Conservation (phyloP, 257 asterid species). For the Solanum infundibuliforme region DNA sequence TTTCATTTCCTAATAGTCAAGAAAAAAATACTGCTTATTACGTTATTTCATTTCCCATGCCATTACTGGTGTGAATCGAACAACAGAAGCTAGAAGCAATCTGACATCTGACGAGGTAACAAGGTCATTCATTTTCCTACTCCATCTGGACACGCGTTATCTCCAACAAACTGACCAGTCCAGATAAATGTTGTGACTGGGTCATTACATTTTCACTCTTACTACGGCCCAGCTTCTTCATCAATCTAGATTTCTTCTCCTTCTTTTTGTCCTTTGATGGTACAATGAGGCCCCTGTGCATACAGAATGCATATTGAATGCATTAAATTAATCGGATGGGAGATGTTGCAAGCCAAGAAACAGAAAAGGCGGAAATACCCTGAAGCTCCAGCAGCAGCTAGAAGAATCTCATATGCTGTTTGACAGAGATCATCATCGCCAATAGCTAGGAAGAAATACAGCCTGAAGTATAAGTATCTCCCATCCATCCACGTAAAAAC, state of each 20-base stretch:
- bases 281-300: constrained; percentile 82
- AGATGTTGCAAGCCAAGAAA: not conserved
- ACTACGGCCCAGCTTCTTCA: constrained; percentile 86
- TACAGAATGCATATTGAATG: constrained; percentile 11
- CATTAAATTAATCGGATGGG: not conserved
- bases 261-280: constrained; percentile 88
- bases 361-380: constrained; percentile 41
- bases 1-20: too few relatives aligned
- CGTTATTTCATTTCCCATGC: not conserved
- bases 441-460: constrained; percentile 42
- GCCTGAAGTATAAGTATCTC: not conserved
- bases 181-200: constrained; percentile 57
- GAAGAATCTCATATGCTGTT: constrained; percentile 87
- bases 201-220: constrained; percentile 46
- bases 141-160: constrained; percentile 98
- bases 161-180: constrained; percentile 83
- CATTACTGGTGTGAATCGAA: not conserved
- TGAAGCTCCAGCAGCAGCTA: constrained; percentile 96
- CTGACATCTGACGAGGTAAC: not conserved
- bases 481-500: not conserved
- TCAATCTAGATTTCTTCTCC: constrained; percentile 61
- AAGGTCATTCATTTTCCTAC: constrained; percentile 16
- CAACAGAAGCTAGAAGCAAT: not conserved
- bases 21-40: too few relatives aligned
- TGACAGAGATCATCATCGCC: constrained; percentile 80